Percentiles rank a stretch among this genome's conserved stretches.
Conservation (phyloP, 2,329 filamentous ascomycete genomes). For the Zymoseptoria passerinii region DNA sequence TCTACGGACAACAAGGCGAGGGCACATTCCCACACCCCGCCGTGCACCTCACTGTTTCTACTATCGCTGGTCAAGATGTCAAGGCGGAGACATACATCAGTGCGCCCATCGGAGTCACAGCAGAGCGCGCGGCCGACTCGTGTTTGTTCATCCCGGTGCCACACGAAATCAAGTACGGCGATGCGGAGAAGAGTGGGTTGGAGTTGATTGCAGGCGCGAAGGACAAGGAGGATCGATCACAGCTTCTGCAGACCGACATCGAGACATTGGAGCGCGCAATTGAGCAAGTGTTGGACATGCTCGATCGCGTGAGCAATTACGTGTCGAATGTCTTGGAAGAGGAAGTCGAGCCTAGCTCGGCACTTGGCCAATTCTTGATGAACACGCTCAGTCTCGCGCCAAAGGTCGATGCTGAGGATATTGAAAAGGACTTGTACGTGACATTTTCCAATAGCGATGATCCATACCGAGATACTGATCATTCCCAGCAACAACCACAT, state of each 20-base stretch:
- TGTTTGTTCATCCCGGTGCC: slow-evolving; percentile 97
- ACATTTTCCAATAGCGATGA: neutral
- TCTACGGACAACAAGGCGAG: slow-evolving; percentile 93
- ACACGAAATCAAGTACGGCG: slow-evolving; percentile 84
- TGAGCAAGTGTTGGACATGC: slow-evolving; percentile 78
- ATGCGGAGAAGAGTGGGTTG: slow-evolving; percentile 66
- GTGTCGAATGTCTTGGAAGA: slow-evolving; percentile 92
- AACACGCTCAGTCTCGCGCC: slow-evolving; percentile 87
- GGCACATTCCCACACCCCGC: slow-evolving; percentile 97
- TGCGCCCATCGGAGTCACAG: slow-evolving; percentile 86
- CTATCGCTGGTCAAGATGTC: slow-evolving; percentile 78
- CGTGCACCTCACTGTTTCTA: slow-evolving; percentile 90
- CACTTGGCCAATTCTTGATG: slow-evolving; percentile 89
- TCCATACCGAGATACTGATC: slow-evolving; percentile 18
- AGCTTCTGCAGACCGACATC: slow-evolving; percentile 74
- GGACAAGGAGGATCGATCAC: slow-evolving; percentile 65
- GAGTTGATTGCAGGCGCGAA: slow-evolving; percentile 79
- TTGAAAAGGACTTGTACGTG: slow-evolving; percentile 84
- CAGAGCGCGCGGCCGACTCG: slow-evolving; percentile 89
- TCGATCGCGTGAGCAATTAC: slow-evolving; percentile 86
- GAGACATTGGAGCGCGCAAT: slow-evolving; percentile 79
- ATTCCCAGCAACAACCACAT: slow-evolving; percentile 82
- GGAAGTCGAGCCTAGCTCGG: slow-evolving; percentile 79
- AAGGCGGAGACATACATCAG: slow-evolving; percentile 92
- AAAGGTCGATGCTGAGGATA: slow-evolving; percentile 83